These are phyloP conservation scores for Fusarium cyanostomum DNA, from an alignment of 2,329 filamentous ascomycete genomes.

Conservation along the genomic window DNA sequence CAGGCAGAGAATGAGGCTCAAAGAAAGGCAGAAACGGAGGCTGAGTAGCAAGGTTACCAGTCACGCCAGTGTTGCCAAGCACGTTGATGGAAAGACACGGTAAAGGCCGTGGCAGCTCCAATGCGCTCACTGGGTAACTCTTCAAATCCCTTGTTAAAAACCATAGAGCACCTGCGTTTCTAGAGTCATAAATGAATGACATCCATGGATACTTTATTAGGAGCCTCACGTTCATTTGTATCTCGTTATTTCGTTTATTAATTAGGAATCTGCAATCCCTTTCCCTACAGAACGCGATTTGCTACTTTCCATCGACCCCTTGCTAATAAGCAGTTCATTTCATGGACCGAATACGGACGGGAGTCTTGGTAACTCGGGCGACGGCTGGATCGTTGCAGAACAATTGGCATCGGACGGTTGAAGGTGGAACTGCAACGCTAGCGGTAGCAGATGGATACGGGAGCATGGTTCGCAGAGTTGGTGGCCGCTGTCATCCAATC, in stretches of 20 bases:
- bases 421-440: slow-evolving; percentile 22
- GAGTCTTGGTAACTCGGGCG: neutral
- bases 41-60: neutral
- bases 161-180: no score
- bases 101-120: no score
- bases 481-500: neutral
- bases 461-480: neutral
- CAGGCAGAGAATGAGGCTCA: slow-evolving; percentile 27
- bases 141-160: no score
- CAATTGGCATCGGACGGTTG: slow-evolving; percentile 11
- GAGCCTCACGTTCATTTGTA: no score
- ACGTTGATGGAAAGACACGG: neutral
- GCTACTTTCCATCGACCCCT: neutral
- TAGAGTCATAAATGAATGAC: no score
- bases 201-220: no score
- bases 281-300: no score
- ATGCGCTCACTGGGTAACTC: no score
- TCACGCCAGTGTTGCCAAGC: slow-evolving; percentile 2
- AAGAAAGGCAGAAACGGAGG: slow-evolving; percentile 24
- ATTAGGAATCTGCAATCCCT: no score
- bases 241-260: no score
- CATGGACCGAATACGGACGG: neutral
- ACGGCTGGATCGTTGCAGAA: slow-evolving; percentile 7
- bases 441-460: neutral
- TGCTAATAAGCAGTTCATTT: neutral